Base-by-base conservation (phyloP, 208 protist genomes). In the Tetramitus jugosus region DNA sequence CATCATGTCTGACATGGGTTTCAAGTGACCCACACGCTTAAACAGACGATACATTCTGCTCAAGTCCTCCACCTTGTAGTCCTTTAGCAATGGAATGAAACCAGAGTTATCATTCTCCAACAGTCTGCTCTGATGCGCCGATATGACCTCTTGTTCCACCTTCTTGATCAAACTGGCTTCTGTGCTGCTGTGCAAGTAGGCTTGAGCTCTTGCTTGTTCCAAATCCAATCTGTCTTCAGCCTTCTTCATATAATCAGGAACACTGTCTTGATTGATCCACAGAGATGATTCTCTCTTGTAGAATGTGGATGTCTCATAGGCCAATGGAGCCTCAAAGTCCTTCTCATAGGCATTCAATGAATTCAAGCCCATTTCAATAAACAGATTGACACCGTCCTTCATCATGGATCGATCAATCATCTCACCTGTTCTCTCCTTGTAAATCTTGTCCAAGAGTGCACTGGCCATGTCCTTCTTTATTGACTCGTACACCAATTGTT, bases 61-160 rank as follows among this genome's bases (percentile, higher is more conserved):
- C 20, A 72, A 72, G 35, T 72, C 65, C 4, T 49, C 45, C 4
- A 49, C 14, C 14, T 49, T 49, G 45, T 49, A 14, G 14, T 49
- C 45, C 40, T 52, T 52, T 35, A 72, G 49, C 17, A 72, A 37
- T n/a, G 23, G 13, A 37, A 72, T 14, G 0, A 72, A 23, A 43
- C 65, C 65, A 31, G 40, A 37, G 31, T 29, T 42, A 52, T 43
- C 40, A 14, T 37, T 72, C 43, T 86, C 76, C 33, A 88, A 80
- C 8, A 91, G 79, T 17, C 82, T 85, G 42, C 75, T 82, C 83
- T 88, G 87, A 80, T 91, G 88, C 40, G 61, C 76, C 7, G 81
- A 80, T 75, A 91, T 87, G 2, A 91, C 72, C 78, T 90, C 83
- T 31, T 75, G 65, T 76, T 91, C 87, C 23, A 85, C 82, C 61